Conservation (phyloP, 2,329 filamentous ascomycete genomes). For the Hirsutella rhossiliensis region DNA sequence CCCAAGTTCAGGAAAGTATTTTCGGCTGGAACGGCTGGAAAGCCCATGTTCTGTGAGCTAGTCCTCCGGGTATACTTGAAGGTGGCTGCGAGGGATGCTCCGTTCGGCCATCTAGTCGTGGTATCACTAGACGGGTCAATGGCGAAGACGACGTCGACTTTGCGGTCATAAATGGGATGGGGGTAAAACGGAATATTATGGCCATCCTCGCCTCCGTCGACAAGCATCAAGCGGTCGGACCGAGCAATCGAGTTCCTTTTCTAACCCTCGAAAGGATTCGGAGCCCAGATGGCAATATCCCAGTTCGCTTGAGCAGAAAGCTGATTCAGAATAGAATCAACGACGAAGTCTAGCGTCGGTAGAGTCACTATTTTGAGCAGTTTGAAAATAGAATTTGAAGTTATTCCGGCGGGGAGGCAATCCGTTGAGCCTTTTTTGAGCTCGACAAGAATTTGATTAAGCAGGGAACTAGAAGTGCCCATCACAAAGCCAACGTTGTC, state of each 20-base stretch:
- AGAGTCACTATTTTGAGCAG: too few species aligned
- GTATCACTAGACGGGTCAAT: constrained; percentile 54
- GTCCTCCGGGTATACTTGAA: constrained; percentile 38
- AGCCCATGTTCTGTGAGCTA: constrained; percentile 32
- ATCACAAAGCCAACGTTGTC: constrained; percentile 72
- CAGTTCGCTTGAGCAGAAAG: constrained; percentile 28
- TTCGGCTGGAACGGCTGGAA: constrained; percentile 44
- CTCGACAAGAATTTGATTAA: constrained; percentile 63
- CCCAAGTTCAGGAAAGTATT: constrained; percentile 44
- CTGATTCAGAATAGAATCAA: too few species aligned
- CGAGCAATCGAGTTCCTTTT: constrained; percentile 30
- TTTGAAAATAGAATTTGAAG: too few species aligned
- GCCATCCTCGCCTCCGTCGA: constrained; percentile 69
- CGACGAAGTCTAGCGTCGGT: too few species aligned
- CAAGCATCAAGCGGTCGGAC: constrained; percentile 50
- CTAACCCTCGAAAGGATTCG: constrained; percentile 47
- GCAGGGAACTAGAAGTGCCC: constrained; percentile 70
- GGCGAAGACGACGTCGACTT: constrained; percentile 51
- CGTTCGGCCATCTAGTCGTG: constrained; percentile 44
- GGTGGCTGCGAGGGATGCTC: constrained; percentile 43
- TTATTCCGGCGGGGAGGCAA: too few species aligned
- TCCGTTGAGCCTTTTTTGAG: constrained; percentile 40
- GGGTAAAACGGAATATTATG: constrained; percentile 72
- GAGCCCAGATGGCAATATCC: constrained; percentile 61
- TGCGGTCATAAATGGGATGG: constrained; percentile 34